Percentiles rank a stretch among this genome's conserved stretches.
These are phyloP conservation scores for Hyaloscypha finlandica DNA, from an alignment of 495 filamentous ascomycete genomes.

Conservation along the genomic window DNA sequence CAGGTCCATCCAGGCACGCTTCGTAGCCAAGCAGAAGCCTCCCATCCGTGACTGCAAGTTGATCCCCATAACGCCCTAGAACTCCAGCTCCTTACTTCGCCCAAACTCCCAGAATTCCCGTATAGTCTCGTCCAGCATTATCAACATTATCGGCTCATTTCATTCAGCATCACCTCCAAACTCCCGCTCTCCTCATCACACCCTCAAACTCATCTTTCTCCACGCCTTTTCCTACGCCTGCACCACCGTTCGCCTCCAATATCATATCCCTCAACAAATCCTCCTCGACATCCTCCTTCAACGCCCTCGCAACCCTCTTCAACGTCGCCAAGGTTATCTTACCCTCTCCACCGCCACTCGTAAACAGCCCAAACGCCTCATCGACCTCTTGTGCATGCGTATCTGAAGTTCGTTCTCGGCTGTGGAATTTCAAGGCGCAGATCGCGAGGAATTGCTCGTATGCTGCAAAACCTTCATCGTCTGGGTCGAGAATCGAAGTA, in stretches of 20 bases:
- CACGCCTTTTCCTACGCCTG: conserved; percentile 70
- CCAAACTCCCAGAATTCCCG: not conserved
- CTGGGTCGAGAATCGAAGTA: conserved; percentile 77
- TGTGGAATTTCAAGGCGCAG: conserved; percentile 78
- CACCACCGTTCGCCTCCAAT: conserved; percentile 83
- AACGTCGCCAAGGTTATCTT: conserved; percentile 77
- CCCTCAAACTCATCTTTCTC: conserved; percentile 77
- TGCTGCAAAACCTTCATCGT: conserved; percentile 70
- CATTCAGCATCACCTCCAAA: conserved; percentile 43
- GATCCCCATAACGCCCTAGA: not conserved
- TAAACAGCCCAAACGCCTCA: conserved; percentile 80
- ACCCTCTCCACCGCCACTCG: conserved; percentile 40
- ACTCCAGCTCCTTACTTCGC: not conserved
- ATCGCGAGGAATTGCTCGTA: conserved; percentile 81
- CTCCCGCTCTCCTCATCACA: conserved; percentile 82
- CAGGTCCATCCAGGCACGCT: not conserved
- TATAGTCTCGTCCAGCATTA: not conserved
- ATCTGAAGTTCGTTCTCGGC: conserved; percentile 51
- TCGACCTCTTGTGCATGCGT: conserved; percentile 63
- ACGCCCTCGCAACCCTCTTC: conserved; percentile 72
- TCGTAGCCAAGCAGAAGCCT: not conserved
- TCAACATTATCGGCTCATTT: not conserved
- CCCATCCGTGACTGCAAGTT: not conserved
- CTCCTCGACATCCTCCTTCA: conserved; percentile 82
- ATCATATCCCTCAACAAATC: conserved; percentile 89